Conservation (phyloP, 2,329 filamentous ascomycete genomes). For the Colletotrichum tanaceti region DNA sequence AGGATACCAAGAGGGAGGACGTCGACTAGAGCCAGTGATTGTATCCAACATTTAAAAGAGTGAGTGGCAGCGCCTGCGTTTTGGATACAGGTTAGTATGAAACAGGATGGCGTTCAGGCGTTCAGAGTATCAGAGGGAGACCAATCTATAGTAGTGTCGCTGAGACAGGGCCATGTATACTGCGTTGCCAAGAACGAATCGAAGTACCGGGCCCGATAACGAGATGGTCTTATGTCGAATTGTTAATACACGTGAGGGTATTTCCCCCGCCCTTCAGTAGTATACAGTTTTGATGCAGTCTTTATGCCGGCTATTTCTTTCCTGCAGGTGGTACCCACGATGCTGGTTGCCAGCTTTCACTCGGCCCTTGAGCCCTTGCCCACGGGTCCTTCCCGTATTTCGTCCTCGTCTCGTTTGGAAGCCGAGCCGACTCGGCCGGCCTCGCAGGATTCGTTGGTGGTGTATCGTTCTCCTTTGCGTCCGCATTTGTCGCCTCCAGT, state of each 20-base stretch:
- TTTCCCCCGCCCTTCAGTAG: conserved; percentile 31
- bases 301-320: conserved; percentile 45
- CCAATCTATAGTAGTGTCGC: neutral
- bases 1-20: conserved; percentile 47
- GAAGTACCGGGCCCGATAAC: neutral
- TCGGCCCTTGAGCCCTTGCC: conserved; percentile 65
- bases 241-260: conserved; percentile 24
- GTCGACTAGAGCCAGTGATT: conserved; percentile 9
- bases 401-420: conserved; percentile 19
- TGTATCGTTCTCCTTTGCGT: conserved; percentile 17
- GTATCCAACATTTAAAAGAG: neutral
- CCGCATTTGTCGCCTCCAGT: conserved; percentile 26
- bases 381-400: conserved; percentile 63
- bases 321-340: conserved; percentile 67
- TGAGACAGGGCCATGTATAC: neutral
- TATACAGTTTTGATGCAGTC: conserved; percentile 8
- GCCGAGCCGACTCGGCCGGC: conserved; percentile 16
- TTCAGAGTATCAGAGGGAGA: neutral
- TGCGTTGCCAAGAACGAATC: neutral
- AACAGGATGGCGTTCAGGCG: conserved; percentile 27
- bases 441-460: neutral
- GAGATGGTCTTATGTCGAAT: conserved; percentile 7
- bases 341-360: conserved; percentile 75
- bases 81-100: conserved; percentile 1
- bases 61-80: conserved; percentile 4